Percentiles rank a stretch among this genome's conserved stretches.
Evolutionary conservation across 2,329 filamentous ascomycete species (phyloP).

Genomic region (Trichoderma oligosporum): DNA sequence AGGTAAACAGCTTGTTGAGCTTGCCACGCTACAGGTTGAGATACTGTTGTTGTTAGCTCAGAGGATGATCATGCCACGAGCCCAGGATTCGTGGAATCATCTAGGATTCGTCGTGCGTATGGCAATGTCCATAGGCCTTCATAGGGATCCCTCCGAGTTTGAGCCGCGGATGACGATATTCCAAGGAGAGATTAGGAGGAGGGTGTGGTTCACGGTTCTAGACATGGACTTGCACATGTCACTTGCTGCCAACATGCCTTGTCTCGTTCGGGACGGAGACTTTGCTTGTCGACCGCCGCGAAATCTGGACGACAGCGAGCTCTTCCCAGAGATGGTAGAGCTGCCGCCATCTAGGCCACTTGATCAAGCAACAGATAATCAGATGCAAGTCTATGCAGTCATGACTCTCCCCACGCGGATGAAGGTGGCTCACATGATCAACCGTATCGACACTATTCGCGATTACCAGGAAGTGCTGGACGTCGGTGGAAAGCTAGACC

Average conservation of each 20-base stretch:
- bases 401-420: slow-evolving; percentile 48
- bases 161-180: slow-evolving; percentile 47
- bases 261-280: slow-evolving; percentile 49
- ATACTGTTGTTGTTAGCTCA: slow-evolving; percentile 51
- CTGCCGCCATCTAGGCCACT: slow-evolving; percentile 49
- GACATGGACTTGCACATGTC: slow-evolving; percentile 56
- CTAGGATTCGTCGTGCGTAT: slow-evolving; percentile 54
- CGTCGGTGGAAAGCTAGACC: slow-evolving; percentile 50
- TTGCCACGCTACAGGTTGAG: slow-evolving; percentile 52
- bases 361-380: slow-evolving; percentile 50
- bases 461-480: slow-evolving; percentile 53
- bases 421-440: slow-evolving; percentile 48
- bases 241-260: slow-evolving; percentile 50
- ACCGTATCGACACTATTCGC: slow-evolving; percentile 49
- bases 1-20: slow-evolving; percentile 51
- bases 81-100: slow-evolving; percentile 52
- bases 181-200: slow-evolving; percentile 50
- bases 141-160: slow-evolving; percentile 54
- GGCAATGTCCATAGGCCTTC: slow-evolving; percentile 58
- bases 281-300: slow-evolving; percentile 51
- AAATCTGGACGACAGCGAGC: slow-evolving; percentile 51
- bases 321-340: slow-evolving; percentile 46
- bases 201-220: slow-evolving; percentile 54
- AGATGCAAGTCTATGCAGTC: slow-evolving; percentile 52
- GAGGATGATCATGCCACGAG: slow-evolving; percentile 49